These are phyloP conservation scores for Medicago ruthenica DNA, from an alignment of 306 rosid species.

Conservation along the genomic window DNA sequence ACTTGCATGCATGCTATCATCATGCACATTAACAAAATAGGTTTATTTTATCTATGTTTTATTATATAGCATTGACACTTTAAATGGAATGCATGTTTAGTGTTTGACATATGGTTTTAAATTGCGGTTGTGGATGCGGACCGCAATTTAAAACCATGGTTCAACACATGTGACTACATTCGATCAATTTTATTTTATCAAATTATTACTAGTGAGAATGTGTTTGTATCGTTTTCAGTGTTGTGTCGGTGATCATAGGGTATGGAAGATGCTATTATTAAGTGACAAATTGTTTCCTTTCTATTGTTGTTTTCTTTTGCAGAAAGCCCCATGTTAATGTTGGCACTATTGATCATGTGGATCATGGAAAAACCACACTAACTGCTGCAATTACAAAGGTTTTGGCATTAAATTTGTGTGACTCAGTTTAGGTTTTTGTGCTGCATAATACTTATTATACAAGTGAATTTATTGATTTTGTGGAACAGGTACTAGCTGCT, in stretches of 20 bases:
- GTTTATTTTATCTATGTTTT: background rate
- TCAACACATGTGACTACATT: background rate
- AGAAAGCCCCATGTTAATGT: constrained; percentile 96
- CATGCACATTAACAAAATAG: background rate
- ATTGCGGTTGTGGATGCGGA: too few species aligned
- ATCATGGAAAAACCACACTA: constrained; percentile 94
- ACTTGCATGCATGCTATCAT: background rate
- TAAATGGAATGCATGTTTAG: background rate
- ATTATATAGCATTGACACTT: background rate
- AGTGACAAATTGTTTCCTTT: constrained; percentile 5
- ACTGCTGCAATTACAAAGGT: constrained; percentile 99
- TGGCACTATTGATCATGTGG: constrained; percentile 95
- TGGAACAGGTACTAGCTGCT: constrained; percentile 77
- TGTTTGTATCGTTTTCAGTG: background rate
- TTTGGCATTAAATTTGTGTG: background rate
- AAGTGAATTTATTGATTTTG: background rate
- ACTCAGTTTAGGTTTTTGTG: constrained; percentile 11
- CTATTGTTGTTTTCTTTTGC: constrained; percentile 31
- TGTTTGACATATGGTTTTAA: background rate
- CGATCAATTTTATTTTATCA: background rate
- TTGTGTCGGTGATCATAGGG: background rate
- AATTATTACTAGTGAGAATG: background rate
- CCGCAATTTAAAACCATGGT: too few species aligned
- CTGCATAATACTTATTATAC: background rate
- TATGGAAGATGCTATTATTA: background rate